phyloP scores from a whole-genome alignment of 139 green algal genomes.

The Yamagishiella unicocca region DNA sequence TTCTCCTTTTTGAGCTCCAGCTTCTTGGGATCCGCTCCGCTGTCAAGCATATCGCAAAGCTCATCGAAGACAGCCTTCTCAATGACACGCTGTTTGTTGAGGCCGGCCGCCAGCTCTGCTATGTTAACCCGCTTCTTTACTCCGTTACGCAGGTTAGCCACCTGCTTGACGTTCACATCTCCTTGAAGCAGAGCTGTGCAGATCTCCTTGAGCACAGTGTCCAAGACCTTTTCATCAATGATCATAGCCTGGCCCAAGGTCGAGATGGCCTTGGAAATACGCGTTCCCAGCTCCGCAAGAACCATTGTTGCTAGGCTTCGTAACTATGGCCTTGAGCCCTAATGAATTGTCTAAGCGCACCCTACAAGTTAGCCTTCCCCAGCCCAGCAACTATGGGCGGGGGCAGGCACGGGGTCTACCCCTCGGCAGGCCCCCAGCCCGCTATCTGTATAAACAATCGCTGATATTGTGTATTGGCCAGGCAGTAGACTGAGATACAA shows the following conservation, averaged over 20 bases:
- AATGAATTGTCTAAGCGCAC: background rate
- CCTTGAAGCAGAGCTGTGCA: slow-evolving; percentile 89
- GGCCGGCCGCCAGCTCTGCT: slow-evolving; percentile 86
- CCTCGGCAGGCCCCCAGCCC: background rate
- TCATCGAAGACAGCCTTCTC: slow-evolving; percentile 97
- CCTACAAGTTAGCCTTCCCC: background rate
- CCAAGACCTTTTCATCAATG: slow-evolving; percentile 95
- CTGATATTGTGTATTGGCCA: no score
- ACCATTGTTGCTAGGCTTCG: slow-evolving; percentile 83
- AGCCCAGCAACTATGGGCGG: background rate
- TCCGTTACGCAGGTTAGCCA: slow-evolving; percentile 84
- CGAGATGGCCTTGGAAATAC: slow-evolving; percentile 88
- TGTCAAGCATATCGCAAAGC: slow-evolving; percentile 88
- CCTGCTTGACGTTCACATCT: slow-evolving; percentile 93
- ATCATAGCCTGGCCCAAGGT: slow-evolving; percentile 77
- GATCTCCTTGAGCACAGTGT: slow-evolving; percentile 97
- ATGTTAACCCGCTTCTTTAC: slow-evolving; percentile 95
- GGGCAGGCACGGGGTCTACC: background rate
- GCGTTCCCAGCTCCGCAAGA: slow-evolving; percentile 91
- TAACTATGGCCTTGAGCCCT: background rate
- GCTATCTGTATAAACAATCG: no score
- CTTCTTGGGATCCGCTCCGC: slow-evolving; percentile 74
- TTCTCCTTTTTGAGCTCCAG: slow-evolving; percentile 93
- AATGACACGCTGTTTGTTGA: slow-evolving; percentile 96
- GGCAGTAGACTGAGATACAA: no score